Evolutionary conservation across 257 asterid genomes (phyloP).

Genomic region (Solanum okadae): DNA sequence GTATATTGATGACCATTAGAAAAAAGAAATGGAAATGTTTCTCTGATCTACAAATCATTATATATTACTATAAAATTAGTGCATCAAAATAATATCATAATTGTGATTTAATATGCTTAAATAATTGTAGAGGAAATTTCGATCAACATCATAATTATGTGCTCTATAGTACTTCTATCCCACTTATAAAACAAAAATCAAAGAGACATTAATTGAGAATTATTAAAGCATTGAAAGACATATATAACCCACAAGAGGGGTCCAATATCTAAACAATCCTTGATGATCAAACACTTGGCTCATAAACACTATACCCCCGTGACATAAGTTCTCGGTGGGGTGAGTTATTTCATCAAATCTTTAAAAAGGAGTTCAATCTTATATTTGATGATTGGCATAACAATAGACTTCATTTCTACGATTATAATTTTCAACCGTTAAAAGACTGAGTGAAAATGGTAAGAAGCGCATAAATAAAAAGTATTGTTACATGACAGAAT

Average conservation of each 20-base stretch:
- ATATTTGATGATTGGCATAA: background rate
- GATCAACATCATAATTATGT: background rate
- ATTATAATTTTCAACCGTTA: rapidly evolving
- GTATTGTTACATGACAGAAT: background rate
- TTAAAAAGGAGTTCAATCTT: background rate
- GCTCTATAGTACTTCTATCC: background rate
- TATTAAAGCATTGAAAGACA: background rate
- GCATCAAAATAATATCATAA: background rate
- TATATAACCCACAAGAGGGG: background rate
- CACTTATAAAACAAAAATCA: background rate
- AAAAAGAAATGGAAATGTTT: background rate
- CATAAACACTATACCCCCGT: background rate
- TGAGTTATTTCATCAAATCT: background rate
- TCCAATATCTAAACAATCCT: background rate
- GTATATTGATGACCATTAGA: background rate
- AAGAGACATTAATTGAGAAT: background rate
- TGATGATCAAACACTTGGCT: background rate
- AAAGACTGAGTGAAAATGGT: background rate
- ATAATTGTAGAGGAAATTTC: background rate
- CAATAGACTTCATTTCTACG: background rate
- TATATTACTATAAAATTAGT: background rate
- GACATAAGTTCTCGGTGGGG: background rate
- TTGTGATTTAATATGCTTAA: background rate
- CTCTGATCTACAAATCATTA: background rate
- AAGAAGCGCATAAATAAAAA: background rate